Evolutionary conservation across 345 rosid species (phyloP), one percentile per base, ranked within the genome.

Genomic region (Pistacia atlantica): DNA sequence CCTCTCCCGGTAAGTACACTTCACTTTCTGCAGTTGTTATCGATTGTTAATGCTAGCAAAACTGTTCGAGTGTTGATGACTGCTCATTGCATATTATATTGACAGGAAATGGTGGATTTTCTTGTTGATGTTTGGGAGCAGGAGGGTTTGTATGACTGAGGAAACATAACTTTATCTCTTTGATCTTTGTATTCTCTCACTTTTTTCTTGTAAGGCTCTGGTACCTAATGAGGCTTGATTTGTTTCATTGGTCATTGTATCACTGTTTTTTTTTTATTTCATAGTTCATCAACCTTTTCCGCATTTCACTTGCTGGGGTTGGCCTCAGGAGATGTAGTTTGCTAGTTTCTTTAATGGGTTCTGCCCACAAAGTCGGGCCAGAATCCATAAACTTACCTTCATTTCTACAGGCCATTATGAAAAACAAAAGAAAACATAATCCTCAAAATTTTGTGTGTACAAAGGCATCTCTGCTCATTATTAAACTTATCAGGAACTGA

Each of bases 71-170:
- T 37, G 58, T 16, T 78, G 33, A 67, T 78, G 33, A 67, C 58
- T 7, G 57, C 67, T 57, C 11, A 16, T 42, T 35, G 38, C 65
- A 16, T 48, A 65, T 68, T 9, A 51, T 28, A 25, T 12, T 63
- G 80, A 61, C 87, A 90, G 94, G 91, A 89, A 82, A 90, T 89
- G 92, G 89, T 90, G 71, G 89, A 89, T 79, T 86, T 87, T 82
- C 84, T 89, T 3, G 94, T 87, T 22, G 90, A 84, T 75, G 84
- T 83, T 37, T 89, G 94, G 94, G 88, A 89, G 66, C 87, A 87
- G 78, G 91, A 89, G 42, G 89, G 91, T 59, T 78, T 82, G 70
- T 86, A 89, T 72, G 84, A 81, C 71, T 86, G 80, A 90, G 54
- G 59, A 60, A 42, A 64, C 77, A 22, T 35, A 35, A 33, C 48